Conservation (phyloP, 2,329 filamentous ascomycete species). For the Xylaria sp. region DNA sequence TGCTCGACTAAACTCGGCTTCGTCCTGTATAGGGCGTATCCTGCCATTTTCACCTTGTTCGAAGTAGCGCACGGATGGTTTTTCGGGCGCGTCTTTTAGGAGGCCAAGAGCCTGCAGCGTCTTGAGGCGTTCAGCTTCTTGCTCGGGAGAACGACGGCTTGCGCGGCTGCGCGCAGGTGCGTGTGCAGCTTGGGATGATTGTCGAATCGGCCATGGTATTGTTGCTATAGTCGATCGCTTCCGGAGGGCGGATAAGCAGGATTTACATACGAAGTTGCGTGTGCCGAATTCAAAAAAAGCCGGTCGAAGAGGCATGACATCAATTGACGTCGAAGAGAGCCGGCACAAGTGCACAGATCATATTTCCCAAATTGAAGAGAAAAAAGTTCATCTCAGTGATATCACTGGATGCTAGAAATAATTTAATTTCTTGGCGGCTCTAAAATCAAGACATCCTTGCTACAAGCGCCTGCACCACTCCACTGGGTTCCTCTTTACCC, state of each 20-base stretch:
- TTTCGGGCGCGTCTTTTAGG: conserved; percentile 36
- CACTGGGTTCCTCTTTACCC: no score
- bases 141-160: conserved; percentile 39
- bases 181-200: conserved; percentile 42
- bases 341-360: conserved; percentile 17
- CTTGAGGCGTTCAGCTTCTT: conserved; percentile 47
- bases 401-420: conserved; percentile 15
- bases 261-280: conserved; percentile 49
- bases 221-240: conserved; percentile 37
- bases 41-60: conserved; percentile 57
- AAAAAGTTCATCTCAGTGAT: conserved; percentile 31
- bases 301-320: conserved; percentile 46
- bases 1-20: conserved; percentile 56
- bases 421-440: conserved; percentile 7
- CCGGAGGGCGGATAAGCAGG: conserved; percentile 45
- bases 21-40: conserved; percentile 53
- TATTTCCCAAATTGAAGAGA: neutral
- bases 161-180: conserved; percentile 31
- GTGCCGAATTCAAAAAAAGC: conserved; percentile 42
- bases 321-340: conserved; percentile 6
- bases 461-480: neutral
- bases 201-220: conserved; percentile 44
- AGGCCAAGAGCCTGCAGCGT: conserved; percentile 48
- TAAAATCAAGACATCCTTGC: neutral
- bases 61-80: conserved; percentile 58